Evolutionary conservation across 2,329 filamentous ascomycete species (phyloP).

Genomic region (Xylariales sp.): DNA sequence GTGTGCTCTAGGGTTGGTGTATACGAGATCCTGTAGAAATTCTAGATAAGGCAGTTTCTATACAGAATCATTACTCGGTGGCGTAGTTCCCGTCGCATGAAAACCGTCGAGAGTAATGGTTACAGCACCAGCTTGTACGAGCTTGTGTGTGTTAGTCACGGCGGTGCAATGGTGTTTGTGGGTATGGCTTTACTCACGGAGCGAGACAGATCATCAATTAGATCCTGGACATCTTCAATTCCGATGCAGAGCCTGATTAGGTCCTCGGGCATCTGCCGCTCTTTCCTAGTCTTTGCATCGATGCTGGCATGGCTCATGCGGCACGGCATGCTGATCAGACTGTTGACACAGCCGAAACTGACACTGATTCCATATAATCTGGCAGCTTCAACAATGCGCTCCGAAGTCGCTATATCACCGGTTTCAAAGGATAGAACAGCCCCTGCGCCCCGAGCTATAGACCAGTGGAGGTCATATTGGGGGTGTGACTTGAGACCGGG

Average conservation of each 20-base stretch:
- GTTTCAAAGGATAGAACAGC: slow-evolving; percentile 97
- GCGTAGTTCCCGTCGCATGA: slow-evolving; percentile 62
- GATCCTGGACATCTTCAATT: slow-evolving; percentile 90
- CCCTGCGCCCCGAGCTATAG: slow-evolving; percentile 92
- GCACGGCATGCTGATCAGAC: slow-evolving; percentile 98
- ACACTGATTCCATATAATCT: slow-evolving; percentile 95
- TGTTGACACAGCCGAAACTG: slow-evolving; percentile 98
- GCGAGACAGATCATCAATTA: slow-evolving; percentile 91
- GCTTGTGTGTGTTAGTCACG: slow-evolving; percentile 59
- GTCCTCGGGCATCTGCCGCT: slow-evolving; percentile 94
- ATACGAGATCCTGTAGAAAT: slow-evolving; percentile 31
- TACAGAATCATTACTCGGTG: slow-evolving; percentile 39
- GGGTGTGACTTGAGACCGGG: slow-evolving; percentile 94
- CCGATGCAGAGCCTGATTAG: slow-evolving; percentile 95
- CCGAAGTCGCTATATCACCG: slow-evolving; percentile 82
- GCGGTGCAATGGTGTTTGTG: slow-evolving; percentile 1
- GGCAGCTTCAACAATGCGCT: slow-evolving; percentile 93
- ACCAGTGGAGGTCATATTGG: slow-evolving; percentile 96
- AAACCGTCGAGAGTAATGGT: slow-evolving; percentile 87
- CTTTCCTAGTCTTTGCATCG: slow-evolving; percentile 89
- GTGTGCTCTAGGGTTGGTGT: slow-evolving; percentile 16
- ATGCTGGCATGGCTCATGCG: slow-evolving; percentile 99
- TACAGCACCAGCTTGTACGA: slow-evolving; percentile 95
- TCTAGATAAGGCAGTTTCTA: slow-evolving; percentile 34
- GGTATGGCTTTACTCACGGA: slow-evolving; percentile 73